Conservation (phyloP, 202 grass and related monocot genomes). For the Elaeis oleifera region DNA sequence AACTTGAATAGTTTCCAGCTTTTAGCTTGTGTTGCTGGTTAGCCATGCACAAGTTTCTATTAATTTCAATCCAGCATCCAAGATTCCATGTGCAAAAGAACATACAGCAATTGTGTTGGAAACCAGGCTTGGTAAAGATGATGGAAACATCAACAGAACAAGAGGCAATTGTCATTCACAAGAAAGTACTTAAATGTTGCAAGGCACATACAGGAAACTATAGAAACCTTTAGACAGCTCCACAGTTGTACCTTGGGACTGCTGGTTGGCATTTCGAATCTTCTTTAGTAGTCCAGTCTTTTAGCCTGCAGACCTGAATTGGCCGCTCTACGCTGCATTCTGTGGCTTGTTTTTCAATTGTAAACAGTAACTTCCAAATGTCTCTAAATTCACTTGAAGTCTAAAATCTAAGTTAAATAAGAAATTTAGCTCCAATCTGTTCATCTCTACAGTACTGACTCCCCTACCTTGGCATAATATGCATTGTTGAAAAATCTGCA, state of each 20-base stretch:
- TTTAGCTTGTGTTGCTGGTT: no score
- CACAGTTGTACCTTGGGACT: conserved; percentile 17
- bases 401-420: conserved; percentile 83
- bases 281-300: conserved; percentile 22
- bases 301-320: conserved; percentile 31
- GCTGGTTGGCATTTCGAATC: conserved; percentile 36
- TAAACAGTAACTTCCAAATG: conserved; percentile 59
- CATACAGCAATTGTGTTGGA: no score
- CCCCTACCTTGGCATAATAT: conserved; percentile 81
- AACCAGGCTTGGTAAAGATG: no score
- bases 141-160: no score
- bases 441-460: conserved; percentile 79
- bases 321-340: conserved; percentile 49
- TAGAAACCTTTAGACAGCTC: conserved; percentile 29
- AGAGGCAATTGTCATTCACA: no score
- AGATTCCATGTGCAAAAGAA: no score
- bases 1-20: no score
- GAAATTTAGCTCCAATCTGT: conserved; percentile 65
- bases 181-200: background rate
- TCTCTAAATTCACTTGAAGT: conserved; percentile 59
- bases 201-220: background rate
- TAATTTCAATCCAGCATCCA: no score
- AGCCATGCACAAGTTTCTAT: no score
- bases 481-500: conserved; percentile 84
- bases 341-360: conserved; percentile 57